Evolutionary conservation across 202 grass and related monocot genomes (phyloP).

Genomic region (Schoenoplectus triqueter): DNA sequence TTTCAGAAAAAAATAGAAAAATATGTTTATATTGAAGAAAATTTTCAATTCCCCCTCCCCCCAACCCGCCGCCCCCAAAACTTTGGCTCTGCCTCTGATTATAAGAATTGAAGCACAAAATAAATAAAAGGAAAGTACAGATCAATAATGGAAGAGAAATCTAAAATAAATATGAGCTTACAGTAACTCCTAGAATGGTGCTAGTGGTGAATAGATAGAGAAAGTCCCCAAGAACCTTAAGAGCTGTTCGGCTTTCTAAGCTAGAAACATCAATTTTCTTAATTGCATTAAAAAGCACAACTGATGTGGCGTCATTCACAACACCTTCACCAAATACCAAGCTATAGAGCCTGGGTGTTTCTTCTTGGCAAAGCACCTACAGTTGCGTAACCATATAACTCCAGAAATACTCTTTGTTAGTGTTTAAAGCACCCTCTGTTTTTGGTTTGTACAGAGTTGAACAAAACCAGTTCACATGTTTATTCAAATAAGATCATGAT

Average conservation of each 20-base stretch:
- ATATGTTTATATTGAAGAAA: no score
- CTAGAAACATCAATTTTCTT: slow-evolving; percentile 66
- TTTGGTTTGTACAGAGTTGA: neutral
- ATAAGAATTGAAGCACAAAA: neutral
- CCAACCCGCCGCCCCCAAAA: no score
- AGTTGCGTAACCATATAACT: neutral
- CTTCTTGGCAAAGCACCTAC: slow-evolving; percentile 87
- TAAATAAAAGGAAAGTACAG: slow-evolving; percentile 16
- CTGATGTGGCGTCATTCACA: slow-evolving; percentile 78
- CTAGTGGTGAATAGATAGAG: slow-evolving; percentile 75
- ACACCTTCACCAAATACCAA: slow-evolving; percentile 97
- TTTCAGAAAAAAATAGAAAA: no score
- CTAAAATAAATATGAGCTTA: slow-evolving; percentile 49
- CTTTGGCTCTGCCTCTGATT: no score
- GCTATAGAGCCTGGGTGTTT: slow-evolving; percentile 85
- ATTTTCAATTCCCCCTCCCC: no score
- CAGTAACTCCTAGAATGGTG: slow-evolving; percentile 70
- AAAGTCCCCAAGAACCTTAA: slow-evolving; percentile 76
- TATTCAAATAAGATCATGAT: neutral
- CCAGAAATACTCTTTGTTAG: neutral
- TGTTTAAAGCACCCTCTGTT: neutral
- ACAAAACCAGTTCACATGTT: neutral
- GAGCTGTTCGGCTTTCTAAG: slow-evolving; percentile 48
- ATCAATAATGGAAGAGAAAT: neutral
- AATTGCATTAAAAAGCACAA: slow-evolving; percentile 91